phyloP scores from a whole-genome alignment of 257 asterid species.

The Solanum appendiculatum region DNA sequence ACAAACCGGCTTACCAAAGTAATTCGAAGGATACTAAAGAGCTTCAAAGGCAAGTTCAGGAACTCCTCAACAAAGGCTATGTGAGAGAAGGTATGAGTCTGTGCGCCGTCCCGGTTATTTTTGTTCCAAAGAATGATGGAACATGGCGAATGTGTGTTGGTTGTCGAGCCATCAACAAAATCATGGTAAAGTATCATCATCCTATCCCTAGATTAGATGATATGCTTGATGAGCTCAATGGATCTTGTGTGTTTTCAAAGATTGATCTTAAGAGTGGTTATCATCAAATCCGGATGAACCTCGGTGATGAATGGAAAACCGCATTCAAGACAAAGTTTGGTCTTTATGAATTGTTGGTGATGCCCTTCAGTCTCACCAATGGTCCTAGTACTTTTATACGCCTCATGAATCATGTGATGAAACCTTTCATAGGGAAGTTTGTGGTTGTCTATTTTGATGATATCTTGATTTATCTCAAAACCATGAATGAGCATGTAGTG shows the following conservation, averaged over 20 bases:
- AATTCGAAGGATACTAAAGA: too few relatives aligned
- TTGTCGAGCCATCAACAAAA: too few relatives aligned
- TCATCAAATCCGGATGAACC: background rate
- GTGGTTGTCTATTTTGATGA: background rate
- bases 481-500: background rate
- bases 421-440: background rate
- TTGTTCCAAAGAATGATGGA: background rate
- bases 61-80: background rate
- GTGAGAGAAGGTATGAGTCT: background rate
- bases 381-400: background rate
- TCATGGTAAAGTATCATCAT: background rate
- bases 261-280: background rate
- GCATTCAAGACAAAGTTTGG: background rate
- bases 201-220: background rate
- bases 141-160: background rate
- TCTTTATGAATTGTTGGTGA: background rate
- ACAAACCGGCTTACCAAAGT: background rate
- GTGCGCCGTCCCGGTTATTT: accelerated
- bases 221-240: too few relatives aligned
- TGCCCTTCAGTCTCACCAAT: background rate
- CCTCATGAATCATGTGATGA: too few relatives aligned
- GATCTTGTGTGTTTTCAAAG: background rate
- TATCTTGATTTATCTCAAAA: background rate
- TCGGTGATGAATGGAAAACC: background rate
- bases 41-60: background rate